Evolutionary conservation across 805 yeast genomes (phyloP).

Genomic region (Candida sonorensis): DNA sequence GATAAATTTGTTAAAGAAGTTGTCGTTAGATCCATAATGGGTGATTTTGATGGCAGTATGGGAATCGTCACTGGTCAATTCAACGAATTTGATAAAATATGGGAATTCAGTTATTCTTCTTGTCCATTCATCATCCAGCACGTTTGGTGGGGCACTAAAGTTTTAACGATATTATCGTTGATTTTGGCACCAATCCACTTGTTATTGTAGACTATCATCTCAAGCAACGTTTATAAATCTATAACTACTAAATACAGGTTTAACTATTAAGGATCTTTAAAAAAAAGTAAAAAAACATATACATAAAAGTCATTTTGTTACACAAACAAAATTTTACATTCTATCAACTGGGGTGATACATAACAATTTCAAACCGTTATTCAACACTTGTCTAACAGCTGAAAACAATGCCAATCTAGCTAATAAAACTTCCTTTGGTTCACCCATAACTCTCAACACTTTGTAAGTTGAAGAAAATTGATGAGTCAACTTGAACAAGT

Average conservation of each 20-base stretch:
- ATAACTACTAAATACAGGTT: no score
- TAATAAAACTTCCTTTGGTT: conserved; percentile 73
- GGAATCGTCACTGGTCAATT: conserved; percentile 79
- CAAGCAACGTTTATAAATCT: no score
- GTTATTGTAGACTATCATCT: conserved; percentile 4
- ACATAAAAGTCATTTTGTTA: no score
- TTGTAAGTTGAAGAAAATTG: conserved; percentile 95
- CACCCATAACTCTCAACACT: conserved; percentile 95
- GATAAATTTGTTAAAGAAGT: conserved; percentile 55
- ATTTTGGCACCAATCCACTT: conserved; percentile 29
- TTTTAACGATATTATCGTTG: conserved; percentile 36
- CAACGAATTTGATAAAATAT: conserved; percentile 31
- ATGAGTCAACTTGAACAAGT: conserved; percentile 86
- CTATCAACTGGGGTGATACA: conserved; percentile 98
- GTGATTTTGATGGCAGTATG: conserved; percentile 85
- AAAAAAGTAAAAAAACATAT: not conserved
- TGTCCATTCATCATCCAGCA: conserved; percentile 88
- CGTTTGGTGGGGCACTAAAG: conserved; percentile 90
- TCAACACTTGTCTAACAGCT: conserved; percentile 82
- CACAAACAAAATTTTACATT: conserved; percentile 61
- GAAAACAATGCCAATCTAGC: conserved; percentile 91
- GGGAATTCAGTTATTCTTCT: conserved; percentile 64
- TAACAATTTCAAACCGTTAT: conserved; percentile 82
- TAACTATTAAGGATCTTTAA: no score
- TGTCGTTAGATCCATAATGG: conserved; percentile 93